A percentile compares a stretch with the other conserved stretches of the same genome.
Evolutionary conservation across 2,329 filamentous ascomycete genomes (phyloP).

Genomic region (Cryphonectria carpinicola): DNA sequence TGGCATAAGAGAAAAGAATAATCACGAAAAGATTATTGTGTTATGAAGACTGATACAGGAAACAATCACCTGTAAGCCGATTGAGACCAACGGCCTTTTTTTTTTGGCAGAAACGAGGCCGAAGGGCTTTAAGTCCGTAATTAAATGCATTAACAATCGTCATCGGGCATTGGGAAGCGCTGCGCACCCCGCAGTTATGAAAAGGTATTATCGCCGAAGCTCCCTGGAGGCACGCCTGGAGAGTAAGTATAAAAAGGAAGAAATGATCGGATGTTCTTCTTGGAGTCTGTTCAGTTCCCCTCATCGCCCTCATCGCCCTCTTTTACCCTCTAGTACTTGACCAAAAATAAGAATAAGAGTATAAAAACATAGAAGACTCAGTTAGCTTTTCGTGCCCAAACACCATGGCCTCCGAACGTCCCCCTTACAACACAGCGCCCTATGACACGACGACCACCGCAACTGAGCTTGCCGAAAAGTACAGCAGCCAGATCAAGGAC

Average conservation of each 20-base stretch:
- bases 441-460: conserved; percentile 6
- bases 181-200: not conserved
- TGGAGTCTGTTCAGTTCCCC: not conserved
- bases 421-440: not conserved
- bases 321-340: not conserved
- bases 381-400: no score
- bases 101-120: not conserved
- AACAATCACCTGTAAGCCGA: no score
- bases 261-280: not conserved
- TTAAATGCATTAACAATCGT: not conserved
- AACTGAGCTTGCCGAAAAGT: conserved; percentile 4
- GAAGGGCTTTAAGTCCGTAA: no score
- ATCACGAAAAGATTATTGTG: no score
- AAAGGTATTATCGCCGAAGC: not conserved
- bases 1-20: no score
- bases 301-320: not conserved
- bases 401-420: not conserved
- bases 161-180: not conserved
- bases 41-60: no score
- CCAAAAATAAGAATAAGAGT: no score
- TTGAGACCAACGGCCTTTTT: not conserved
- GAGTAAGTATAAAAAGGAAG: not conserved
- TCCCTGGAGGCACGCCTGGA: not conserved
- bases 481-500: conserved; percentile 9
- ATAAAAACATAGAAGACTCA: no score